Evolutionary conservation across 371 early-diverging fungal genomes (phyloP), one percentile per base, ranked within the genome.

Genomic region (Rhizomucor pusillus): DNA sequence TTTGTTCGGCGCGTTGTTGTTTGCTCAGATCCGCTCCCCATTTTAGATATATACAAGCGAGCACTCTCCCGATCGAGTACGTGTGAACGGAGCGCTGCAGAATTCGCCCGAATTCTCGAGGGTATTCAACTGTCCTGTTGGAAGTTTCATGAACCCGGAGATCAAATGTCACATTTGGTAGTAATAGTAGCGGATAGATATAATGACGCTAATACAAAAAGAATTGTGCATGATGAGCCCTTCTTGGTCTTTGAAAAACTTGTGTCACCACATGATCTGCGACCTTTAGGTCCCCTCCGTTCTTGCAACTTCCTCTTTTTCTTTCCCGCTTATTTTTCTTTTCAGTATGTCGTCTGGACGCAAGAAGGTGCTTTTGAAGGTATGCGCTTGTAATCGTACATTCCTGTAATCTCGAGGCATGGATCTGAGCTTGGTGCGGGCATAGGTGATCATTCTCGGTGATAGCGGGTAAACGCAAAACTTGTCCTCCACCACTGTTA

Each of bases 361-460:
- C 45, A 86, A 82, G 69, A 86, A 86, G 60, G 80, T 80, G 47
- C 71, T 82, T 46, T 63, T 82, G 40, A 82, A 82, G 69, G 83
- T 75, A 66, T 45, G 37, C 36, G 18, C 34, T 33, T 24, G n/a
- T 47, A 3, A 13, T 10, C 13, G 13, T 20, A 22, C 35, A 10
- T 50, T 41, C 16, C 33, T 14, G 14, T 33, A 13, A 7, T 44
- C 18, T 43, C 5, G 14, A 14, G n/a, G 29, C 12, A 22, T 2
- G n/a, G 35, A 43, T 19, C 20, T 52, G 7, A 29, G 29, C 18
- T 3, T 23, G 14, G 18, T 51, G 12, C 1, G 43, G 25, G n/a
- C 29, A 43, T 69, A 92, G 89, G 94, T 91, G 55, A 90, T 94
- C 65, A 94, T 92, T 68, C 82, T 92, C 46, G 94, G 91, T 54